Percentiles rank a stretch among this genome's conserved stretches.
These are phyloP conservation scores for Cicer arietinum DNA, from an alignment of 306 rosid species.

Conservation along the genomic window DNA sequence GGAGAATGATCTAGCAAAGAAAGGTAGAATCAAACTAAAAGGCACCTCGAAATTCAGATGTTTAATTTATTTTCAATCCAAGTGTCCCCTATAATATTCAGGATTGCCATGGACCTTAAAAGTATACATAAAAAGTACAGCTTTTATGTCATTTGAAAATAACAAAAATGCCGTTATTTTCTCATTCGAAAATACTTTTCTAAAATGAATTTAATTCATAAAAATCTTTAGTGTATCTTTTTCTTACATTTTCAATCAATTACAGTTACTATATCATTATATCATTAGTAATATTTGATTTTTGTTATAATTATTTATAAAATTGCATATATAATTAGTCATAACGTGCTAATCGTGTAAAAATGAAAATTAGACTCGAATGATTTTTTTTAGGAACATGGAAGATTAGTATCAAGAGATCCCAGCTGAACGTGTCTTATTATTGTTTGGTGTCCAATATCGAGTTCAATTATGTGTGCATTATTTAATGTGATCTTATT, in stretches of 20 bases:
- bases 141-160: not conserved
- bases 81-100: slow-evolving; percentile 8
- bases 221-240: too few species aligned
- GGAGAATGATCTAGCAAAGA: slow-evolving; percentile 54
- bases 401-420: not conserved
- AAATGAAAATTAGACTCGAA: too few species aligned
- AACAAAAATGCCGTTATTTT: not conserved
- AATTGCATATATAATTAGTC: too few species aligned
- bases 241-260: too few species aligned
- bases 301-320: too few species aligned
- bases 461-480: too few species aligned
- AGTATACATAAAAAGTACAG: too few species aligned
- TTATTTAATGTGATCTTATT: not conserved
- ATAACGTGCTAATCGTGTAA: too few species aligned
- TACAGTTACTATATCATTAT: too few species aligned
- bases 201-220: too few species aligned
- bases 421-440: not conserved
- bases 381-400: not conserved
- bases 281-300: too few species aligned
- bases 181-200: too few species aligned
- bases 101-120: slow-evolving; percentile 12
- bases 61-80: slow-evolving; percentile 16
- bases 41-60: slow-evolving; percentile 41
- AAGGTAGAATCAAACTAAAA: slow-evolving; percentile 64
- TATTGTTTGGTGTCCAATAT: not conserved